Conservation (phyloP, 805 yeast species). For the Clavispora phyllophila region DNA sequence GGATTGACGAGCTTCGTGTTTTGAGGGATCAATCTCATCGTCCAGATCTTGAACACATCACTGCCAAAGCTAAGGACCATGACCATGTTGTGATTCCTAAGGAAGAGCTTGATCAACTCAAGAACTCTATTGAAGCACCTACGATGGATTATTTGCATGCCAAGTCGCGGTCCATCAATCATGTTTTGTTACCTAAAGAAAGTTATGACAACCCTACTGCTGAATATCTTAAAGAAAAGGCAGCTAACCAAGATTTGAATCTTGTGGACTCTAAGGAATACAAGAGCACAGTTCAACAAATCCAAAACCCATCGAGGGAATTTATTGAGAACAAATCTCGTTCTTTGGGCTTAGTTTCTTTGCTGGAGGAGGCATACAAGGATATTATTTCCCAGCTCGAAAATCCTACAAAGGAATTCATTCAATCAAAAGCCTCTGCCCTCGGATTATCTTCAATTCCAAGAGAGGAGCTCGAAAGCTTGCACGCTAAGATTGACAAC, state of each 20-base stretch:
- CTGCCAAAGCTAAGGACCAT: constrained; percentile 4
- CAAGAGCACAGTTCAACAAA: neutral
- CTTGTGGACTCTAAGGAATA: neutral
- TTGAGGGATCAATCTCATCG: constrained; percentile 1
- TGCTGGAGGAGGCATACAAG: constrained; percentile 15
- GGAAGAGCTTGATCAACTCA: constrained; percentile 1
- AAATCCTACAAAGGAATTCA: neutral
- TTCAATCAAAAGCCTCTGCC: constrained; percentile 3
- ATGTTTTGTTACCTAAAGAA: constrained; percentile 2
- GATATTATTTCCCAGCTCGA: neutral
- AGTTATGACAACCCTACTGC: constrained; percentile 1
- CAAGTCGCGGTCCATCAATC: constrained; percentile 4
- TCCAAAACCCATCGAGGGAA: neutral
- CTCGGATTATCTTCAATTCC: constrained; percentile 6
- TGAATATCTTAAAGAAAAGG: neutral
- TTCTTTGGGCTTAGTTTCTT: neutral
- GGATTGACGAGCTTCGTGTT: neutral
- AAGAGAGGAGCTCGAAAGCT: neutral
- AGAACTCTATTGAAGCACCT: constrained; percentile 1
- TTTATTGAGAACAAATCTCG: neutral
- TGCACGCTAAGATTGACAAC: neutral
- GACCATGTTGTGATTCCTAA: constrained; percentile 6
- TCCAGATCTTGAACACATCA: neutral
- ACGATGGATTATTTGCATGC: constrained; percentile 2
- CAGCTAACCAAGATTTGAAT: neutral